Percentiles rank a stretch among this genome's conserved stretches.
Conservation (phyloP, 1,284 basidiomycete genomes). For the Apiotrichum gamsii region DNA sequence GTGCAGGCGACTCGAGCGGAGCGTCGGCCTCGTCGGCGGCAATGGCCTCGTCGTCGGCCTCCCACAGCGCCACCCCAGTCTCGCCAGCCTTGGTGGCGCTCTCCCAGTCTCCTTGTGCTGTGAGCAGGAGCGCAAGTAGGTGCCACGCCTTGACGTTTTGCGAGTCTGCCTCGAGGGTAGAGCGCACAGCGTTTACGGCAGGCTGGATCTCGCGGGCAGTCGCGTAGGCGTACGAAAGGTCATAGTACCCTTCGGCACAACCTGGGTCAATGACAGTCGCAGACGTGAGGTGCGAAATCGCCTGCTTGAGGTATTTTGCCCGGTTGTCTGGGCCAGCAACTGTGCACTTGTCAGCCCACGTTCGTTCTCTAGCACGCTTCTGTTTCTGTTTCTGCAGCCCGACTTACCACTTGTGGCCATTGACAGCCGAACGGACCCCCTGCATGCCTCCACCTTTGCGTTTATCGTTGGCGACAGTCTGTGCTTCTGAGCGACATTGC, state of each 20-base stretch:
- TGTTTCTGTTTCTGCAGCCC: background rate
- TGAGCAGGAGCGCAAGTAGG: slow-evolving; percentile 74
- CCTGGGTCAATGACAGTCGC: slow-evolving; percentile 57
- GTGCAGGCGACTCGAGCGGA: background rate
- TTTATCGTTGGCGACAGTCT: slow-evolving; percentile 10
- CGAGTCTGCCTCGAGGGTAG: slow-evolving; percentile 69
- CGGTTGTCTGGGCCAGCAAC: slow-evolving; percentile 63
- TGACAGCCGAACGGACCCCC: slow-evolving; percentile 45
- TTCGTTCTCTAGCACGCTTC: too few relatives aligned
- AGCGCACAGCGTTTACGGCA: slow-evolving; percentile 64
- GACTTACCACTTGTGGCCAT: slow-evolving; percentile 37
- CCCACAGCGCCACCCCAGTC: slow-evolving; percentile 56
- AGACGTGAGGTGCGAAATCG: slow-evolving; percentile 56
- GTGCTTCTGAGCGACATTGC: slow-evolving; percentile 30
- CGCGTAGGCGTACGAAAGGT: slow-evolving; percentile 70
- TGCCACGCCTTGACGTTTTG: slow-evolving; percentile 81
- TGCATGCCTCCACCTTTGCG: slow-evolving; percentile 39
- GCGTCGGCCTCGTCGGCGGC: slow-evolving; percentile 12
- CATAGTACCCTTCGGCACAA: slow-evolving; percentile 62
- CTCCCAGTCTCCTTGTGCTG: slow-evolving; percentile 72
- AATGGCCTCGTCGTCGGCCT: slow-evolving; percentile 45
- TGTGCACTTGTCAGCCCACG: slow-evolving; percentile 38
- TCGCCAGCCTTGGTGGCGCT: slow-evolving; percentile 74
- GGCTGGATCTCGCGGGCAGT: slow-evolving; percentile 63
- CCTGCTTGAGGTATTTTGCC: slow-evolving; percentile 55